These are phyloP conservation scores for Ophiostoma sp. DNA, from an alignment of 2,329 filamentous ascomycete genomes.

Conservation along the genomic window DNA sequence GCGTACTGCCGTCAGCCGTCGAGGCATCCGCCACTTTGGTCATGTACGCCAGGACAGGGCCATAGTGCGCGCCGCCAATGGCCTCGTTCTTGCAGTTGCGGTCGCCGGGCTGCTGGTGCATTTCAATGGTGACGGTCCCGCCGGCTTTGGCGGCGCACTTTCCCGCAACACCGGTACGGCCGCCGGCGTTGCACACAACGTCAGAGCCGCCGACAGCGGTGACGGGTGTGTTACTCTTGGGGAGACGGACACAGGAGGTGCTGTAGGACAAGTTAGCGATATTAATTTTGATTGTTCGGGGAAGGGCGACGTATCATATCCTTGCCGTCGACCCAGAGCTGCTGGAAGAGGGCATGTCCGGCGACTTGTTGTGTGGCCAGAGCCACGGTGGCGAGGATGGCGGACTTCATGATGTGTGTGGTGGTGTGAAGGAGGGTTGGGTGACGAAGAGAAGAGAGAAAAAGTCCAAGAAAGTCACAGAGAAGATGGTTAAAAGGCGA, in stretches of 20 bases:
- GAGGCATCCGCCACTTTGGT: conserved; percentile 49
- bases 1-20: conserved; percentile 44
- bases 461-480: background rate
- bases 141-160: conserved; percentile 53
- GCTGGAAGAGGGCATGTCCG: conserved; percentile 55
- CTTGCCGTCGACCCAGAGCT: conserved; percentile 49
- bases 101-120: conserved; percentile 51
- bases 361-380: conserved; percentile 41
- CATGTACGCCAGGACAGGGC: conserved; percentile 52
- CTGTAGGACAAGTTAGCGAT: background rate
- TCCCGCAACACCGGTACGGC: conserved; percentile 38
- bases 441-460: background rate
- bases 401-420: conserved; percentile 8
- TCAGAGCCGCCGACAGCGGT: conserved; percentile 45
- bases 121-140: conserved; percentile 54
- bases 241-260: conserved; percentile 50
- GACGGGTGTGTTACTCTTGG: conserved; percentile 53
- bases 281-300: background rate
- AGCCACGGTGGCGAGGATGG: background rate
- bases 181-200: conserved; percentile 48
- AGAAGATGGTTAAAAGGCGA: background rate
- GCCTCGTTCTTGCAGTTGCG: conserved; percentile 49
- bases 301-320: conserved; percentile 39
- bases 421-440: background rate
- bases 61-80: conserved; percentile 54